These are phyloP conservation scores for Dendrobium chrysotoxum DNA, from an alignment of 106 monocot species.

Conservation along the genomic window DNA sequence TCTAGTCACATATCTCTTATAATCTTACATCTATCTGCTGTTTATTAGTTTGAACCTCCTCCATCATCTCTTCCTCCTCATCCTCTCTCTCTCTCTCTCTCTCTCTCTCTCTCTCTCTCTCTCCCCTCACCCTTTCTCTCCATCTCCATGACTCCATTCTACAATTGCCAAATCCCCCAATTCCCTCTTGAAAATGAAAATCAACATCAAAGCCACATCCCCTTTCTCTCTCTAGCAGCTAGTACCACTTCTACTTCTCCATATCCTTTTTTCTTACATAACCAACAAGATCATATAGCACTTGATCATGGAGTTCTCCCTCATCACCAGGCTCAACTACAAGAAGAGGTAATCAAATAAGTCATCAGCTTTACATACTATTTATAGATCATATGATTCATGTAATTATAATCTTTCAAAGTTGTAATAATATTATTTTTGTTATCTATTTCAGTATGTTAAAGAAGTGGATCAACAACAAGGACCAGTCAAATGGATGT, in stretches of 20 bases:
- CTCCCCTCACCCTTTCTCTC: neutral
- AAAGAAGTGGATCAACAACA: neutral
- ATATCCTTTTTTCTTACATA: conserved; percentile 12
- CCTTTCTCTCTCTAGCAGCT: neutral
- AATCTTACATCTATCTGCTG: neutral
- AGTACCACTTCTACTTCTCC: neutral
- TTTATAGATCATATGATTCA: no score
- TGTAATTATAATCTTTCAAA: no score
- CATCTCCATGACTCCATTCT: conserved; percentile 14
- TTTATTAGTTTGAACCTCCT: neutral
- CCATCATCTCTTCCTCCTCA: no score
- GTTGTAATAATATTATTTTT: neutral
- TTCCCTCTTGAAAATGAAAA: neutral
- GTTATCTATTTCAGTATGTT: neutral
- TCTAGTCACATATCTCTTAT: no score
- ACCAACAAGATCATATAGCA: conserved; percentile 6
- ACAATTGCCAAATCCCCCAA: neutral
- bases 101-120: no score
- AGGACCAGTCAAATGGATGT: conserved; percentile 19
- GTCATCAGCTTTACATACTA: neutral
- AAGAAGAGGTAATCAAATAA: conserved; percentile 3
- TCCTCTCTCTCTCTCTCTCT: neutral
- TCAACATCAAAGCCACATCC: conserved; percentile 12
- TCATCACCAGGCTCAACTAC: neutral
- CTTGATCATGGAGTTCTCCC: neutral